Percentiles rank a stretch among this genome's conserved stretches.
phyloP scores from a whole-genome alignment of 1,139 yeast species.

The Yamadazyma conglobata region DNA sequence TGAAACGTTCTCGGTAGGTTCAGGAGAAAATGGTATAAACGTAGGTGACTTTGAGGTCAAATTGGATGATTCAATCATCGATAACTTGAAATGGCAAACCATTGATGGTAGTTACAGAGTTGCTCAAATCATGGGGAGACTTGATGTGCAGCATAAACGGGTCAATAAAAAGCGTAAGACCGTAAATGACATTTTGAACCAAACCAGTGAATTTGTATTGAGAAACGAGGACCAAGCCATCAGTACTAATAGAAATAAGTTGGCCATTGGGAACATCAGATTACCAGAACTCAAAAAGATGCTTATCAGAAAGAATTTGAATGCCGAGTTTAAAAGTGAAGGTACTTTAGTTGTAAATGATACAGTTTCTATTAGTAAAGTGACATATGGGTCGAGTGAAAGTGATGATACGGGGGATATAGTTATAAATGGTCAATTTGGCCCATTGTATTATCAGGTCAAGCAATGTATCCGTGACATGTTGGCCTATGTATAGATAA shows the following conservation, averaged over 20 bases:
- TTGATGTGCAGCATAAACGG: conserved; percentile 42
- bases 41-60: conserved; percentile 69
- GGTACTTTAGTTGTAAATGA: conserved; percentile 89
- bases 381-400: conserved; percentile 42
- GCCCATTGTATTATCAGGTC: conserved; percentile 74
- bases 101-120: conserved; percentile 77
- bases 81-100: conserved; percentile 74
- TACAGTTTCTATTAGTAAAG: conserved; percentile 68
- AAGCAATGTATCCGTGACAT: conserved; percentile 71
- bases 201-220: conserved; percentile 37
- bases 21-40: conserved; percentile 32
- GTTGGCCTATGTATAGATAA: conserved; percentile 66
- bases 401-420: conserved; percentile 71
- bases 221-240: conserved; percentile 21
- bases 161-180: conserved; percentile 9
- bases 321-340: conserved; percentile 89
- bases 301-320: conserved; percentile 54
- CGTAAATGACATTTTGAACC: conserved; percentile 30
- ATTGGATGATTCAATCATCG: conserved; percentile 65
- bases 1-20: conserved; percentile 50
- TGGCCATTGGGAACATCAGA: conserved; percentile 87
- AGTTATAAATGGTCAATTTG: conserved; percentile 77
- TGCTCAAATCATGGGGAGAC: conserved; percentile 77
- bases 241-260: conserved; percentile 29
- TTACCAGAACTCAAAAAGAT: conserved; percentile 75